Conservation (phyloP, 2,329 filamentous ascomycete species). For the Penicillium brevicompactum region DNA sequence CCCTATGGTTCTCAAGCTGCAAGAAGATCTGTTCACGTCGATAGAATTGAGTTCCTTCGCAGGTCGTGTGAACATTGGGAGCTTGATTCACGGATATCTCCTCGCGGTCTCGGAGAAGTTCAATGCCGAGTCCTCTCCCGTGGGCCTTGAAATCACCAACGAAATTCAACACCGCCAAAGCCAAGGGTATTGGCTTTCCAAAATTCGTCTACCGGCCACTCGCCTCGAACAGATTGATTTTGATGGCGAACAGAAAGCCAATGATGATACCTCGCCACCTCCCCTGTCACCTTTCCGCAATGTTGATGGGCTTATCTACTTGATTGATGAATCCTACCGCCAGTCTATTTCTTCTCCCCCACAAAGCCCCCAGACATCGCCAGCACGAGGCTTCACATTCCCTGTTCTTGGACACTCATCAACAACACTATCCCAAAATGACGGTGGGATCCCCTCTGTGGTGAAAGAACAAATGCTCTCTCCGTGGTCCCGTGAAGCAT, state of each 20-base stretch:
- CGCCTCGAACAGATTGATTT: slow-evolving; percentile 63
- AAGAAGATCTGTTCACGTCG: slow-evolving; percentile 69
- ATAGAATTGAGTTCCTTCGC: slow-evolving; percentile 48
- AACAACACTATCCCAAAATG: slow-evolving; percentile 38
- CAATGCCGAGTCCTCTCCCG: slow-evolving; percentile 68
- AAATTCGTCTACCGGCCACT: slow-evolving; percentile 70
- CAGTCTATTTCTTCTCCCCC: slow-evolving; percentile 64
- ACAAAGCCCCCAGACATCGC: slow-evolving; percentile 69
- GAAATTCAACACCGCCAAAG: slow-evolving; percentile 75
- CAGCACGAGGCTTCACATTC: slow-evolving; percentile 64
- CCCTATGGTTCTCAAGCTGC: slow-evolving; percentile 85
- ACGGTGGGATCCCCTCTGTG: slow-evolving; percentile 63
- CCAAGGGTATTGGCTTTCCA: slow-evolving; percentile 77
- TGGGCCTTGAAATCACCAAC: slow-evolving; percentile 71
- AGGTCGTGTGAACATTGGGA: slow-evolving; percentile 77
- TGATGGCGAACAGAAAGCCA: slow-evolving; percentile 42
- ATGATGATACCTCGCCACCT: slow-evolving; percentile 48
- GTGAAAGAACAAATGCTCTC: slow-evolving; percentile 75
- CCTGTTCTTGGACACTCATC: slow-evolving; percentile 59
- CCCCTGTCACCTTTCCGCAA: slow-evolving; percentile 74
- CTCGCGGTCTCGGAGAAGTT: slow-evolving; percentile 78
- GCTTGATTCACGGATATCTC: slow-evolving; percentile 86
- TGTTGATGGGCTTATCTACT: slow-evolving; percentile 69
- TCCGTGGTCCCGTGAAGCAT: slow-evolving; percentile 77
- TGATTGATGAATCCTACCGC: slow-evolving; percentile 72